Base-by-base conservation (phyloP, 257 asterid species). In the Solanum gracilifrons region DNA sequence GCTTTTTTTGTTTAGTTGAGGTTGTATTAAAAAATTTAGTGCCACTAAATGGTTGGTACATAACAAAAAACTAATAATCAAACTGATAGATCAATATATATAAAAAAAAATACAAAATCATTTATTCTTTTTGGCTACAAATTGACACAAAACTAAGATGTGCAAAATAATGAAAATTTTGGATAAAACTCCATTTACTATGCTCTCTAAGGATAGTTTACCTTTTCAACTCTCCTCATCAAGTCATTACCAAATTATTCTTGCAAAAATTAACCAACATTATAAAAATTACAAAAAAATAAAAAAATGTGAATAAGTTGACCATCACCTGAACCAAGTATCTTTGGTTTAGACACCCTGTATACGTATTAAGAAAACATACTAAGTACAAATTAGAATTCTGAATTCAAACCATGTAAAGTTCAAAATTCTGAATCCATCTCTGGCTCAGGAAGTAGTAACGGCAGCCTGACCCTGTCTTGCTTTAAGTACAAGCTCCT, bases 401-500 rank as follows among this genome's bases (percentile, higher is more conserved):
- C 2, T 35, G 1, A 13, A 25, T 13, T 0, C 73, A 5, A 66
- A 66, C 0, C 5, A 0, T 6, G 7, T 68, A 29, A 69, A 69
- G 5, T 29, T 29, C 5, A 31, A 31, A 69, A 69, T 31, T 1
- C 2, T 7, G 36, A 27, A 68, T 68, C 75, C 5, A 16, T 68
- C 12, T 31, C 1, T 25, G 33, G 2, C 4, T 94, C 91, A 93
- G 43, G 90, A 83, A 74, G 91, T 48, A 55, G 92, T 58, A 55
- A 87, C 92, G 1, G 6, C 83, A 83, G 13, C 1, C 4, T 77
- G 64, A 25, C 92, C 90, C 77, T 92, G 98, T 88, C 79, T 93
- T 62, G 99, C 99, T 91, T 95, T 97, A 64, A 95, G 93, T 83
- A 97, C 97, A 79, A 95, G 92, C 82, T 97, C 99, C 90, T 97